phyloP scores from a whole-genome alignment of 2,329 filamentous ascomycete genomes.

The Cyclaneusma minus region DNA sequence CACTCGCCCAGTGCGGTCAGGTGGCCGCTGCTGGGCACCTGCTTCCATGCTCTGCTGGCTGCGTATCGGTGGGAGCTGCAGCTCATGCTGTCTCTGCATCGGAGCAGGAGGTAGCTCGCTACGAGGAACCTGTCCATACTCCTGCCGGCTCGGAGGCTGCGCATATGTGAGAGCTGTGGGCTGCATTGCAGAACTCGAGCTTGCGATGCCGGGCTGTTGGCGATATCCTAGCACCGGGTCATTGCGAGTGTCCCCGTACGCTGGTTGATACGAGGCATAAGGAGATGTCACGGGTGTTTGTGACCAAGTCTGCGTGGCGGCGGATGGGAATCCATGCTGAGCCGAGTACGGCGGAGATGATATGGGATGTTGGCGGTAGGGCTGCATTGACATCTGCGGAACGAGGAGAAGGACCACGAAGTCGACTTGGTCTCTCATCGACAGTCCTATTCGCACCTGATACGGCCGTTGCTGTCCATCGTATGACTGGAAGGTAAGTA shows the following conservation, averaged over 20 bases:
- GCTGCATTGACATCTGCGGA: slow-evolving; percentile 5
- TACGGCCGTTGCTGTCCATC: slow-evolving; percentile 36
- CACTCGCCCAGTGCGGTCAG: slow-evolving; percentile 36
- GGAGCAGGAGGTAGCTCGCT: slow-evolving; percentile 28
- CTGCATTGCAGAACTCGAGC: neutral
- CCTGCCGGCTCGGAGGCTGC: slow-evolving; percentile 26
- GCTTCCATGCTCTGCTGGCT: slow-evolving; percentile 25
- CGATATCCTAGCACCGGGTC: slow-evolving; percentile 13
- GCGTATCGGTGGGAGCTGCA: slow-evolving; percentile 25
- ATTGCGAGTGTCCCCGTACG: slow-evolving; percentile 11
- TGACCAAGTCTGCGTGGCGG: slow-evolving; percentile 11
- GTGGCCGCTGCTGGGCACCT: no score
- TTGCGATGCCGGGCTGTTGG: slow-evolving; percentile 8
- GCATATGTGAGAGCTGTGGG: slow-evolving; percentile 21
- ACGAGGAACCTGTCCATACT: slow-evolving; percentile 28
- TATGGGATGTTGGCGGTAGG: slow-evolving; percentile 11
- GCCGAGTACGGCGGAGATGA: slow-evolving; percentile 13
- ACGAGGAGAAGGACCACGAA: slow-evolving; percentile 33
- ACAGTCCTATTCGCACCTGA: slow-evolving; percentile 37
- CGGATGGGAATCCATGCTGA: slow-evolving; percentile 15
- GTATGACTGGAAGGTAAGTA: slow-evolving; percentile 34
- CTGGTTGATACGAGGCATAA: slow-evolving; percentile 9
- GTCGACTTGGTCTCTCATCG: slow-evolving; percentile 45
- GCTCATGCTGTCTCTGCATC: slow-evolving; percentile 19
- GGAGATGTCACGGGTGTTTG: slow-evolving; percentile 10